A percentile compares a stretch with the other conserved stretches of the same genome.
These are phyloP conservation scores for Saturnispora mendoncae DNA, from an alignment of 805 yeast species.

Conservation along the genomic window DNA sequence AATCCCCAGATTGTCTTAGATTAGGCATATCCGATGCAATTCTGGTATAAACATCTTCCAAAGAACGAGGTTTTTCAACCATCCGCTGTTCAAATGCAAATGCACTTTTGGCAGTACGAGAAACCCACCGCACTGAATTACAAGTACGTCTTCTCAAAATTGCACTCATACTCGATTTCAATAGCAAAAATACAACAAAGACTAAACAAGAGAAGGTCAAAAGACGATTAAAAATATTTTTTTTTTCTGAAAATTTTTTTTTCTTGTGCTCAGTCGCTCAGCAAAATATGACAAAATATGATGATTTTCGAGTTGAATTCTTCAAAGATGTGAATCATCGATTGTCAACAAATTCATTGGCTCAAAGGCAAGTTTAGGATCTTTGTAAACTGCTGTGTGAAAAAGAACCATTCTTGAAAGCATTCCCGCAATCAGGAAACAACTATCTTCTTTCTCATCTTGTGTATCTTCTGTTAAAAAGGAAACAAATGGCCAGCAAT, in stretches of 20 bases:
- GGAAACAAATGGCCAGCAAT: slow-evolving; percentile 41
- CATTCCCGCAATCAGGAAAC: slow-evolving; percentile 31
- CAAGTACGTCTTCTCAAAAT: slow-evolving; percentile 1
- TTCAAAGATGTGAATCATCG: slow-evolving; percentile 24
- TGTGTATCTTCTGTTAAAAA: slow-evolving; percentile 34
- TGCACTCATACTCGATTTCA: slow-evolving; percentile 6
- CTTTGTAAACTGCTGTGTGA: slow-evolving; percentile 27
- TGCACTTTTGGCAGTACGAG: slow-evolving; percentile 8
- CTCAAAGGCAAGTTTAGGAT: slow-evolving; percentile 19
- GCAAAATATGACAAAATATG: neutral
- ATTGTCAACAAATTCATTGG: slow-evolving; percentile 29
- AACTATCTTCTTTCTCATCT: slow-evolving; percentile 36
- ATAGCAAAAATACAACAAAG: slow-evolving; percentile 2
- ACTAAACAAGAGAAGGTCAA: neutral
- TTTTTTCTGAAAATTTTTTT: slow-evolving; percentile 4
- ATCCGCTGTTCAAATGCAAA: slow-evolving; percentile 13
- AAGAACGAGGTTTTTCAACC: slow-evolving; percentile 12
- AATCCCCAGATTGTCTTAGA: slow-evolving; percentile 9
- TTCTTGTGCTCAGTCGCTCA: neutral
- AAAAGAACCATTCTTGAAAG: slow-evolving; percentile 38
- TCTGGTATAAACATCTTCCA: slow-evolving; percentile 17
- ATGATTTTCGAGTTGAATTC: no score
- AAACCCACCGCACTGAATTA: slow-evolving; percentile 5
- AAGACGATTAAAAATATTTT: slow-evolving; percentile 1
- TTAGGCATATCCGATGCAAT: neutral